Base-by-base conservation (phyloP, 2,329 filamentous ascomycete species). In the Aaosphaeria arxii region DNA sequence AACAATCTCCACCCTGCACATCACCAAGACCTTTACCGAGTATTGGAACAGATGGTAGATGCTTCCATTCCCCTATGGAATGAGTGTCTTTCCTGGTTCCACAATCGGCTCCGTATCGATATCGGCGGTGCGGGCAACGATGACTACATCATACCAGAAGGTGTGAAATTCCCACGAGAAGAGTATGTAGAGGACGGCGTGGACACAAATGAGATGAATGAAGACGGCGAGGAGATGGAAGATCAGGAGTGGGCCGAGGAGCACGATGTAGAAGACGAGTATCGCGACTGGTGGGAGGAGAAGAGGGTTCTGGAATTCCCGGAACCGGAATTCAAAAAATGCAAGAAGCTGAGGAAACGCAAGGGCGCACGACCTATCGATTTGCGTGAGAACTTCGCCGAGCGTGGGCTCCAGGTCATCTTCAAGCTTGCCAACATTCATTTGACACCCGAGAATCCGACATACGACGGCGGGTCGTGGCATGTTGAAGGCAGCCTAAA, bases 371-470 rank as follows among this genome's bases (percentile, higher is more conserved):
- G n/a, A 6, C 36, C 31, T 7, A 40, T 45, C 11, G 28, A 45
- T 24, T 32, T 45, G 9, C 7, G 7, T 7, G 17, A 40, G 39
- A 28, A 7, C 11, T 40, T 11, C 9, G 9, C 9, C 17, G 39
- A 40, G 7, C 61, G 64, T 5, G 77, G 78, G 2, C 55, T 85
- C 6, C 83, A 87, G 56, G 67, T 86, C 31, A 81, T 86, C 40
- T 75, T 85, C 33, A 84, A 85, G 57, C 68, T 87, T 48, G 74
- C 80, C 2, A 77, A 74, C 43, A 77, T 85, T 42, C 71, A 82
- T 31, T 71, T 85, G 1, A 80, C 75, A 0, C 83, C 83, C 0
- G 77, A 80, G 6, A 74, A 80, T 2, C 79, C 83, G 0, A 54
- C 52, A 0, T 85, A 82, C 55, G 62, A 66, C 0, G 79, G 80